Conservation (phyloP, 2,329 filamentous ascomycete genomes). For the Verticillium tricorpus region DNA sequence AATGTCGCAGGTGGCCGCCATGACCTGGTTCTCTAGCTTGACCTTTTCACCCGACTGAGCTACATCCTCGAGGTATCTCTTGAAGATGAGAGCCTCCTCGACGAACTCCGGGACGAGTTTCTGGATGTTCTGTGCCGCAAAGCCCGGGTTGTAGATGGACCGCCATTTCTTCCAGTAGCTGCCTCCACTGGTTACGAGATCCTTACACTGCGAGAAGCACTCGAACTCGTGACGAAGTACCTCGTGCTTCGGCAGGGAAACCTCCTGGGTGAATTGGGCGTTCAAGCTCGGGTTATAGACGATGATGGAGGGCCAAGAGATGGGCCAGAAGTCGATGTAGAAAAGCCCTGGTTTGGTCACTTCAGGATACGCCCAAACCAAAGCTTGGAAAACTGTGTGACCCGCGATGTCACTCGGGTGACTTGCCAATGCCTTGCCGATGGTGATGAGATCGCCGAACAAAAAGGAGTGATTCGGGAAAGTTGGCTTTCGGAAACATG, state of each 20-base stretch:
- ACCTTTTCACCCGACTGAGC: conserved; percentile 6
- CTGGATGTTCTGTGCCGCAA: conserved; percentile 30
- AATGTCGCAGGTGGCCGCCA: conserved; percentile 34
- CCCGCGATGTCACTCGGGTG: background rate
- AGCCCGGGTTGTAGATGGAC: conserved; percentile 29
- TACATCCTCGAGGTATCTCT: background rate
- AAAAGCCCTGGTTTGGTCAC: conserved; percentile 15
- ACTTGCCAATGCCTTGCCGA: background rate
- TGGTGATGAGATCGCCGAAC: background rate
- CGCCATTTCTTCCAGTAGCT: conserved; percentile 22
- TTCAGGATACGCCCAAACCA: background rate
- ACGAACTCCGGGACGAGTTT: conserved; percentile 29
- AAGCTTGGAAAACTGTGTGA: background rate
- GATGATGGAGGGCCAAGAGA: conserved; percentile 13
- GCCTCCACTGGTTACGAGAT: conserved; percentile 26
- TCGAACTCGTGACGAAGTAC: conserved; percentile 19
- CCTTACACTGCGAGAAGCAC: conserved; percentile 24
- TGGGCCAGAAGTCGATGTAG: conserved; percentile 24
- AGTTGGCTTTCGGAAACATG: background rate
- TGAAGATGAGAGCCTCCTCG: conserved; percentile 31
- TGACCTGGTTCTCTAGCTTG: conserved; percentile 27
- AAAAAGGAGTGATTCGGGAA: background rate
- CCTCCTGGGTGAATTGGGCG: conserved; percentile 16
- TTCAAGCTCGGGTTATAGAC: conserved; percentile 14
- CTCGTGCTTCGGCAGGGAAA: conserved; percentile 16